Base-by-base conservation (phyloP, 2,329 filamentous ascomycete species). In the Trichoderma cornu-damae region DNA sequence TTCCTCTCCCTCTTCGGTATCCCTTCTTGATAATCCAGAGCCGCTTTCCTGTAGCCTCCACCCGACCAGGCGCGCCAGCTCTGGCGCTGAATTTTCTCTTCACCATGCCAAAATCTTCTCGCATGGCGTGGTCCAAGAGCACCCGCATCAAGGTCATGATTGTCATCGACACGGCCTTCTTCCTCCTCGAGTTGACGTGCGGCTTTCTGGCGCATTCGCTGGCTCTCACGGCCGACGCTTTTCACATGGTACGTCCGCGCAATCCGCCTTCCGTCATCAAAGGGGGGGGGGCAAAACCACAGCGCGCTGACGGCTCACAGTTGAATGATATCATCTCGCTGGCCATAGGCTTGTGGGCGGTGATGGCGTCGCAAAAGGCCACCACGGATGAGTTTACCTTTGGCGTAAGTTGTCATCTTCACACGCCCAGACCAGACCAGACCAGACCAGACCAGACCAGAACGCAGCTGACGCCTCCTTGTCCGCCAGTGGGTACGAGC, bases 241-340 rank as follows among this genome's bases (percentile, higher is more conserved):
- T 99, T 73, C 94, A 99, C 75, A 99, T 99, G 94, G 88, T 90
- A 69, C 65, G 80, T n/a, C 72, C 38, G n/a, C 55, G 55, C 38
- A 28, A 44, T 44, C 6, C 12, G 30, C 24, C 28, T 46, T 55
- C 28, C 2, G 9, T 2, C 4, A 11, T 20, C 9, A 7, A 6
- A 26, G 4, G 34, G 14, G 5, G 7, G 22, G 4, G 5, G 16
- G 42, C 34, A 26, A 20, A 40, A 26, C 11, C 24, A n/a, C 35
- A n/a, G 11, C 16, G 11, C 20, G 24, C 37, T 50, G 14, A 51
- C 12, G 16, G 6, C 22, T 12, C 44, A 28, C 60, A 91, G 88
- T 80, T 99, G 60, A 99, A 99, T 77, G 94, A 99, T 82, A 94
- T 99, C 65, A 87, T 99, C 60, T 97, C 94, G 1, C 78, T 99